These are phyloP conservation scores for Diaporthe sp. DNA, from an alignment of 2,329 filamentous ascomycete species.

Conservation along the genomic window DNA sequence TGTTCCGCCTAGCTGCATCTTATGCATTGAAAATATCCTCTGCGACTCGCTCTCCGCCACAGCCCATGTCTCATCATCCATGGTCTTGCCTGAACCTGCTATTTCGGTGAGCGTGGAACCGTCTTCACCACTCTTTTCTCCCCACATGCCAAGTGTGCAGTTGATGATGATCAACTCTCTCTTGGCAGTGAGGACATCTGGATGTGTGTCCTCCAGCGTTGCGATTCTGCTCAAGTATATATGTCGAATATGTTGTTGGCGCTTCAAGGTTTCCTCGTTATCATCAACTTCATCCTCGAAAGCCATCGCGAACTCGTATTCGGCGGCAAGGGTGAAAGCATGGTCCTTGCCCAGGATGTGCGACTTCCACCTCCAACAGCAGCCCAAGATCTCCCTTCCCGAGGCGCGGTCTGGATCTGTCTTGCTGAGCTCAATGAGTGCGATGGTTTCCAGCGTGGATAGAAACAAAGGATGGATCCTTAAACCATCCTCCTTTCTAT, in stretches of 20 bases:
- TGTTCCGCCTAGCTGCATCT: not conserved
- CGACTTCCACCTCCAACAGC: not conserved
- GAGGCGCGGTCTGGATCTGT: not conserved
- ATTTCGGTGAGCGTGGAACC: not conserved
- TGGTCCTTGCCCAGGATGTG: not conserved
- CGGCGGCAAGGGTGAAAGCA: not conserved
- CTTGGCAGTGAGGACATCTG: not conserved
- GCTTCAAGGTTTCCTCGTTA: not conserved
- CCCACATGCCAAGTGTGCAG: not conserved
- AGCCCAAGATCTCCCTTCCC: not conserved
- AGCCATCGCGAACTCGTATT: not conserved
- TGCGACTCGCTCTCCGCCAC: not conserved
- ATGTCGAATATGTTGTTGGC: not conserved
- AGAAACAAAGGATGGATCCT: not conserved
- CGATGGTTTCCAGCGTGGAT: not conserved
- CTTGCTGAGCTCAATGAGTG: not conserved
- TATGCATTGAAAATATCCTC: not conserved
- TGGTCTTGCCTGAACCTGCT: not conserved
- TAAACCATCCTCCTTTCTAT: not conserved
- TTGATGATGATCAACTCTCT: conserved; percentile 5
- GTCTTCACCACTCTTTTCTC: not conserved
- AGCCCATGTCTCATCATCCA: not conserved
- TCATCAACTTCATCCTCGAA: not conserved
- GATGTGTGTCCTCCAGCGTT: not conserved
- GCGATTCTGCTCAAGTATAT: not conserved